phyloP scores from a whole-genome alignment of 176 grass and related monocot genomes.

The Elymus sibiricus region DNA sequence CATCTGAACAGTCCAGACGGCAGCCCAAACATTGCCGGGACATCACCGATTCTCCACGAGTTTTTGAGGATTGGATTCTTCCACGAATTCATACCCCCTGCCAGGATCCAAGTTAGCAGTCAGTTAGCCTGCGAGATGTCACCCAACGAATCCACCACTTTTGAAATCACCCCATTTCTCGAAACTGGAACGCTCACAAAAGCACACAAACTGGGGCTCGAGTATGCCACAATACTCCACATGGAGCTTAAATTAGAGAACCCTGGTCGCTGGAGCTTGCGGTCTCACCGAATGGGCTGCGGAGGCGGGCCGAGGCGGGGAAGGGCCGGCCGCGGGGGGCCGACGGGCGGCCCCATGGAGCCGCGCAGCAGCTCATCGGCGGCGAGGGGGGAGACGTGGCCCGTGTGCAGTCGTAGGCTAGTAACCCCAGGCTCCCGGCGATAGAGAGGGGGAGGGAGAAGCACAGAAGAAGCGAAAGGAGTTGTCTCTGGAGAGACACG shows the following conservation, averaged over 20 bases:
- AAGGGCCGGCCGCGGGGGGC: background rate
- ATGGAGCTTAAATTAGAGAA: slow-evolving; percentile 6
- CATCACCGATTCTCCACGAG: slow-evolving; percentile 43
- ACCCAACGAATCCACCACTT: background rate
- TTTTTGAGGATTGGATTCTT: slow-evolving; percentile 28
- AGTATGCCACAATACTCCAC: background rate
- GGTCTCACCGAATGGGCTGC: slow-evolving; percentile 16
- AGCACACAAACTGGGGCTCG: background rate
- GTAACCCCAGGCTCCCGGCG: background rate
- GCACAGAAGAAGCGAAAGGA: background rate
- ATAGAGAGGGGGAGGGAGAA: background rate
- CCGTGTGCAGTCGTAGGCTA: background rate
- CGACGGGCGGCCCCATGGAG: slow-evolving; percentile 25
- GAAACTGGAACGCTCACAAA: too few species aligned
- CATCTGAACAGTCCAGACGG: slow-evolving; percentile 35
- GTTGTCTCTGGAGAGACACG: background rate
- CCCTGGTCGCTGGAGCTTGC: background rate
- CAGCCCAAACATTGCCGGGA: slow-evolving; percentile 32
- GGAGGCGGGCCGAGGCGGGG: slow-evolving; percentile 22
- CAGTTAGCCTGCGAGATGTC: background rate
- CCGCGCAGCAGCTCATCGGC: slow-evolving; percentile 48
- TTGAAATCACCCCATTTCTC: background rate
- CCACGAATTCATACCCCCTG: slow-evolving; percentile 30
- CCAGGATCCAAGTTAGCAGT: background rate
- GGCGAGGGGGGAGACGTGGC: slow-evolving; percentile 19